Percentiles rank a stretch among this genome's conserved stretches.
Conservation (phyloP, 495 filamentous ascomycete species). For the Margaritispora aquatica region DNA sequence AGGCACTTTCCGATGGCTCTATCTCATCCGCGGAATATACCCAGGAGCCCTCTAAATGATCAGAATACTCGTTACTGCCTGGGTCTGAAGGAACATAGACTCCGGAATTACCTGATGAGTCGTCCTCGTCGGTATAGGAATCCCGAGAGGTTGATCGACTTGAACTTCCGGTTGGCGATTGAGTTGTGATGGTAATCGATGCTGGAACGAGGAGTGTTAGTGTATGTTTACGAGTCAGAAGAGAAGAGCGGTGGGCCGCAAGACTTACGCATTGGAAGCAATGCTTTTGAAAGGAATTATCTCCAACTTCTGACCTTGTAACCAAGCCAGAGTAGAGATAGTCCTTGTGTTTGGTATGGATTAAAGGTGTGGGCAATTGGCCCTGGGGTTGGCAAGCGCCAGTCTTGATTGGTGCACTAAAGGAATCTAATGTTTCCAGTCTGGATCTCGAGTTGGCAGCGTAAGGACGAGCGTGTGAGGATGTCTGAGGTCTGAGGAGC, state of each 20-base stretch:
- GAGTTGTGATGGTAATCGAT: slow-evolving; percentile 1
- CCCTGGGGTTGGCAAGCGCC: slow-evolving; percentile 12
- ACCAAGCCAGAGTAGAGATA: slow-evolving; percentile 16
- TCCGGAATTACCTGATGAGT: slow-evolving; percentile 37
- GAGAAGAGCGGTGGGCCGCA: background rate
- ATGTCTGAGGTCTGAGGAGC: background rate
- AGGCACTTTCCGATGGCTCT: slow-evolving; percentile 80
- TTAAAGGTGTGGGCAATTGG: slow-evolving; percentile 16
- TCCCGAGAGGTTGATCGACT: slow-evolving; percentile 23
- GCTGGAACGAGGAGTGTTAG: background rate
- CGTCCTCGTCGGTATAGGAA: slow-evolving; percentile 43
- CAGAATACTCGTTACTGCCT: slow-evolving; percentile 41
- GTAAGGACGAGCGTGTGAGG: background rate
- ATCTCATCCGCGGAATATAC: slow-evolving; percentile 60
- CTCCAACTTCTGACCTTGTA: slow-evolving; percentile 12
- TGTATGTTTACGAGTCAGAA: background rate
- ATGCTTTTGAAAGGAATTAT: slow-evolving; percentile 16
- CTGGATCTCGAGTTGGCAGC: background rate
- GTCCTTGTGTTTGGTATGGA: background rate
- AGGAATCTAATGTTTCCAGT: background rate
- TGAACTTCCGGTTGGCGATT: slow-evolving; percentile 16
- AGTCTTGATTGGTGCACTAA: background rate
- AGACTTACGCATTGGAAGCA: slow-evolving; percentile 16
- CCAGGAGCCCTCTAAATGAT: slow-evolving; percentile 30
- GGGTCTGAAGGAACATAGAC: slow-evolving; percentile 41